Base-by-base conservation (phyloP, 1,284 basidiomycete genomes). In the Chalciporus sp. region DNA sequence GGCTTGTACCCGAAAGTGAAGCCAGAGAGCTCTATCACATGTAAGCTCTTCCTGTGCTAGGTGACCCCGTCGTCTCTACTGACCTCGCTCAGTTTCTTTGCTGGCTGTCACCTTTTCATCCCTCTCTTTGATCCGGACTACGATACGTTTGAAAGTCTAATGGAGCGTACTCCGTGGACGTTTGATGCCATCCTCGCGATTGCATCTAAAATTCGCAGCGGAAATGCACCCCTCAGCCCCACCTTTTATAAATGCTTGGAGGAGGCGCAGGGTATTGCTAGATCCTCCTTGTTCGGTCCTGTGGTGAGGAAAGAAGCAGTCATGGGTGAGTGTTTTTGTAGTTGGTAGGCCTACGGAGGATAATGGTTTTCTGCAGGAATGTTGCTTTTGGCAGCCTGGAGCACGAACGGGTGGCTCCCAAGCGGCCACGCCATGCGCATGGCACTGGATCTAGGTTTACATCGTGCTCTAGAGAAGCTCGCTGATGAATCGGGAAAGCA, bases 261-360 rank as follows among this genome's bases (percentile, higher is more conserved):
- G 67, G 94, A 96, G 72, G 94, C 94, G 7, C 94, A 96, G 70
- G 92, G 93, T 42, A 95, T 96, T 59, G 95, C 94, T 37, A 84
- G 94, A 42, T 94, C 91, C 16, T 94, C 93, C 11, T 78, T 97
- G 47, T 96, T 96, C 66, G 92, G 93, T 12, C 94, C 94, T 44
- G 86, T 95, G 29, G 92, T 94, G 17, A 80, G 92, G 65, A 96
- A 96, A 72, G 94, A 96, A 74, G 94, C 94, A 33, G 94, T 96
- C 26, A 93, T 95, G 83, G 90, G 88, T 83, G 56, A 58, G 72
- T 65, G 51, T 42, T 8, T 53, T 57, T 14, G n/a, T 35, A 33
- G 49, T 45, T n/a, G 8, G 47, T 28, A n/a, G 35, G 44, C 51
- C 27, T 41, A 42, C 20, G 11, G 16, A 49, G 42, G 28, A 47